These are phyloP conservation scores for Cadophora gregata DNA, from an alignment of 2,329 filamentous ascomycete genomes.

Conservation along the genomic window DNA sequence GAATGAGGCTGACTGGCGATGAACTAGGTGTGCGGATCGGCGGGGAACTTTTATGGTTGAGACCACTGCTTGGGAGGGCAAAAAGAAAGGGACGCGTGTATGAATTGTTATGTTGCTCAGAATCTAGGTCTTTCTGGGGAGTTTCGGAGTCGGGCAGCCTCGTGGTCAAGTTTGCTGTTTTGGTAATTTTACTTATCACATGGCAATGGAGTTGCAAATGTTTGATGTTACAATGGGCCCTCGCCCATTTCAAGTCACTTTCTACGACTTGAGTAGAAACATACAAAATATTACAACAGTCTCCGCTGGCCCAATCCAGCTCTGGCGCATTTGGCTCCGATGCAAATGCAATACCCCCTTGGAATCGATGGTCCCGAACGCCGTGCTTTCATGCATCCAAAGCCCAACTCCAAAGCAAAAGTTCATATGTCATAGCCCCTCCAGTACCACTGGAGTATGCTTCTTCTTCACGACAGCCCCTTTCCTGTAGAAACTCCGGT, in stretches of 20 bases:
- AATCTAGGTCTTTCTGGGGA: not conserved
- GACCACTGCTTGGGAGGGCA: conserved; percentile 66
- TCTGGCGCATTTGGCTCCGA: not conserved
- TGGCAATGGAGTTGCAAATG: not conserved
- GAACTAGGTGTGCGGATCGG: conserved; percentile 60
- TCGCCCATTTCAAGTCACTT: not conserved
- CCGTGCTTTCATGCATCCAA: conserved; percentile 34
- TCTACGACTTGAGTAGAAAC: not conserved
- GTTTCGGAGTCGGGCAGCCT: not conserved
- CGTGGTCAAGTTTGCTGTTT: not conserved
- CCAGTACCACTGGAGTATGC: conserved; percentile 18
- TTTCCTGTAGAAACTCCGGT: conserved; percentile 58
- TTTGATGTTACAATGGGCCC: not conserved
- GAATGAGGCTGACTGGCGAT: conserved; percentile 24
- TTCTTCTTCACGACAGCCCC: conserved; percentile 36
- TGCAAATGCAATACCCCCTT: not conserved
- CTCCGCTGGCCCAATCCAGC: not conserved
- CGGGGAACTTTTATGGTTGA: conserved; percentile 65
- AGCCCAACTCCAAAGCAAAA: conserved; percentile 13
- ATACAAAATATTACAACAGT: conserved; percentile 9
- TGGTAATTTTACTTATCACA: not conserved
- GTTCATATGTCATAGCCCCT: conserved; percentile 7
- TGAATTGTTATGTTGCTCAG: not conserved
- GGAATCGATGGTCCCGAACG: conserved; percentile 22
- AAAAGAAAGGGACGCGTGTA: conserved; percentile 18